Evolutionary conservation across 2,329 filamentous ascomycete genomes (phyloP).

Genomic region (Diaporthe eres): DNA sequence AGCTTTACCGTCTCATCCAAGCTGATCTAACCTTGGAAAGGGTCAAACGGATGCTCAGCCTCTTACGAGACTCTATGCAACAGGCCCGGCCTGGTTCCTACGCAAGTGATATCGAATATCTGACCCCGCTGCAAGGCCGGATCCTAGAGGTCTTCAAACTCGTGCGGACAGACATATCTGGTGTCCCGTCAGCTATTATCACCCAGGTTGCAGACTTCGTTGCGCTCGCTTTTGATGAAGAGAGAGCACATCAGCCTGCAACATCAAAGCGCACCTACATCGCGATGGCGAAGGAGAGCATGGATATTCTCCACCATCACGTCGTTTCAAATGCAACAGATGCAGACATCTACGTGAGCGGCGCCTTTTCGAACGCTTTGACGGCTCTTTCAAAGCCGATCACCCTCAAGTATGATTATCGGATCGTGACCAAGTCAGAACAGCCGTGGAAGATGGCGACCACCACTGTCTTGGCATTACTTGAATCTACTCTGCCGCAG

Average conservation of each 20-base stretch:
- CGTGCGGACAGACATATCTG: slow-evolving; percentile 75
- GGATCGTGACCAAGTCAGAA: slow-evolving; percentile 77
- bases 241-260: slow-evolving; percentile 52
- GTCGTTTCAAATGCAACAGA: slow-evolving; percentile 72
- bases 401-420: slow-evolving; percentile 84
- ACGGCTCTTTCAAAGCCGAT: slow-evolving; percentile 79
- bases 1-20: slow-evolving; percentile 83
- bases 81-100: slow-evolving; percentile 78
- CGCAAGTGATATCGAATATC: slow-evolving; percentile 78
- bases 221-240: slow-evolving; percentile 74
- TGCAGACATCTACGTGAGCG: slow-evolving; percentile 77
- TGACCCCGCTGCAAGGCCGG: slow-evolving; percentile 80
- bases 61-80: slow-evolving; percentile 80
- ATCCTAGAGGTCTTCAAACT: slow-evolving; percentile 78
- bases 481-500: slow-evolving; percentile 75
- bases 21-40: slow-evolving; percentile 72
- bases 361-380: slow-evolving; percentile 76
- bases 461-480: slow-evolving; percentile 75
- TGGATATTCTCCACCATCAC: slow-evolving; percentile 76
- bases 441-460: slow-evolving; percentile 88
- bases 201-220: slow-evolving; percentile 79
- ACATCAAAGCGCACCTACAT: slow-evolving; percentile 82
- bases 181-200: slow-evolving; percentile 78
- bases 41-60: slow-evolving; percentile 76
- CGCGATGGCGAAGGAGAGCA: slow-evolving; percentile 87